Percentiles rank a stretch among this genome's conserved stretches.
Evolutionary conservation across 2,329 filamentous ascomycete genomes (phyloP).

Genomic region (Venturia nashicola): DNA sequence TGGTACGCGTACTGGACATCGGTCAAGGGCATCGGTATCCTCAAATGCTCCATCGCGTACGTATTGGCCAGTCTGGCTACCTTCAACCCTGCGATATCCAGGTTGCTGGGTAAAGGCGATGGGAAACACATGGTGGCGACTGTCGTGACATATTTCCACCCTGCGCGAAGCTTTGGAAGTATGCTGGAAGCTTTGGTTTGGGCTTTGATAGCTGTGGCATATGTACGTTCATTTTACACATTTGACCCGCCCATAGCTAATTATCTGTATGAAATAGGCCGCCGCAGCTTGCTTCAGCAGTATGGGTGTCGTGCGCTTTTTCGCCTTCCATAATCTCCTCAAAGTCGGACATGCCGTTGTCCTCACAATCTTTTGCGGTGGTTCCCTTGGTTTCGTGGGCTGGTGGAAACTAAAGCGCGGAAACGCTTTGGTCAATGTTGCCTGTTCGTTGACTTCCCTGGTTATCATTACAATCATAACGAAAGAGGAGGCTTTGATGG

Average conservation of each 20-base stretch:
- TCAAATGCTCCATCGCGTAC: constrained; percentile 89
- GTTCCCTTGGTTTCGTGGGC: constrained; percentile 70
- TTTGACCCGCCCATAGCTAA: background rate
- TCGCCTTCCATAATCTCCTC: constrained; percentile 55
- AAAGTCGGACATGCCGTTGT: constrained; percentile 67
- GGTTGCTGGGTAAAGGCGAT: constrained; percentile 68
- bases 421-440: constrained; percentile 33
- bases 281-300: constrained; percentile 65
- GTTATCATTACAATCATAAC: constrained; percentile 83
- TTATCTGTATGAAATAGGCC: background rate
- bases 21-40: constrained; percentile 62
- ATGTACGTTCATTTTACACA: constrained; percentile 34
- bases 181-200: constrained; percentile 80
- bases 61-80: constrained; percentile 76
- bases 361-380: constrained; percentile 72
- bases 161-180: constrained; percentile 71
- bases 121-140: constrained; percentile 92
- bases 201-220: constrained; percentile 65
- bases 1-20: constrained; percentile 49
- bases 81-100: constrained; percentile 61
- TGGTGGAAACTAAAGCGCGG: constrained; percentile 26
- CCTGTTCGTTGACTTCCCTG: constrained; percentile 74
- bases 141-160: constrained; percentile 90
- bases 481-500: constrained; percentile 80
- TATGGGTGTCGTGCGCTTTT: constrained; percentile 78